phyloP scores from a whole-genome alignment of 192 early-diverging fungal genomes.

The Dimargaris xerosporica region DNA sequence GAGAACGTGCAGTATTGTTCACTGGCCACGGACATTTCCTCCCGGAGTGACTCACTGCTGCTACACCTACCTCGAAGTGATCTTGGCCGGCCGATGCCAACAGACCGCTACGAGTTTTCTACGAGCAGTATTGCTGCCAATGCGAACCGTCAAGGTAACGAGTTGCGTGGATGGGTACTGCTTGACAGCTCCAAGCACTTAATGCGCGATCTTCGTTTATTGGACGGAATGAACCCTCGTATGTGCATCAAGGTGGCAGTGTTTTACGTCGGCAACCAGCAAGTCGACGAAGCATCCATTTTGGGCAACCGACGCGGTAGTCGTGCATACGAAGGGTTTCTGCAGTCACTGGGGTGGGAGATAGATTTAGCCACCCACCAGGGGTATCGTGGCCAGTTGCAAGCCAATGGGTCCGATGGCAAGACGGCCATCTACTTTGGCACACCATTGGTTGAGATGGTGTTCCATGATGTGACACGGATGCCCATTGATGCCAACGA shows the following conservation, averaged over 20 bases:
- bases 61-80: background rate
- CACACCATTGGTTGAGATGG: slow-evolving; percentile 66
- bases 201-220: slow-evolving; percentile 19
- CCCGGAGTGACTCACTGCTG: too few species aligned
- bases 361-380: slow-evolving; percentile 67
- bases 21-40: too few species aligned
- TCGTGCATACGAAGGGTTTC: slow-evolving; percentile 65
- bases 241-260: slow-evolving; percentile 84
- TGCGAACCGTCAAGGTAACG: background rate
- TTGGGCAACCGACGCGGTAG: slow-evolving; percentile 64
- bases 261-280: slow-evolving; percentile 79
- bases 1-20: too few species aligned
- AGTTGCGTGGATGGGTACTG: slow-evolving; percentile 5
- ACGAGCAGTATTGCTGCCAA: background rate
- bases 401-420: slow-evolving; percentile 64
- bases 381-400: slow-evolving; percentile 80
- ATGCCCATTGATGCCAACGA: slow-evolving; percentile 77
- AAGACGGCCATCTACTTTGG: slow-evolving; percentile 66
- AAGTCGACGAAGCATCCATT: slow-evolving; percentile 79
- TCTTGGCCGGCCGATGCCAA: background rate
- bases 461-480: slow-evolving; percentile 79
- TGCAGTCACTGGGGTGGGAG: slow-evolving; percentile 84
- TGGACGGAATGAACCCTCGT: slow-evolving; percentile 26
- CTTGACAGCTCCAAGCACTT: slow-evolving; percentile 18
- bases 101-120: background rate